Base-by-base conservation (phyloP, 1,284 basidiomycete genomes). In the Papiliotrema nemorosa region DNA sequence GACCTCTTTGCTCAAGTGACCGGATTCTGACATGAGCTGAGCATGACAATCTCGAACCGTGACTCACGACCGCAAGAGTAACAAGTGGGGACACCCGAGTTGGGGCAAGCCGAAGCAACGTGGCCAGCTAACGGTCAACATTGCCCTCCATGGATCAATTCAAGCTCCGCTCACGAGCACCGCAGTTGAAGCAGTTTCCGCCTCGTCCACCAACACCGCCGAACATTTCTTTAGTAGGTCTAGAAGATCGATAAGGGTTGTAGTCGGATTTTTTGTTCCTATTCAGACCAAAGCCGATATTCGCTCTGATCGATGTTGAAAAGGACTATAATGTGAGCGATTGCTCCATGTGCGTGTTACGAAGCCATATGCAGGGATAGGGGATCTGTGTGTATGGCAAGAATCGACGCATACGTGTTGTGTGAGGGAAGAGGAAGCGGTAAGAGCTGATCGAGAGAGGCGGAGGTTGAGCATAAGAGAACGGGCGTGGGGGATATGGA, bases 131-230 rank as follows among this genome's bases (percentile, higher is more conserved):
- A 39, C 35, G n/a, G 31, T 37, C 36, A 26, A 14, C 22, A 22
- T 36, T 36, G 35, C 21, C 35, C 35, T 36, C 35, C 6, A 20
- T n/a, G 4, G 35, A 20, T 48, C 58, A 56, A 50, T 36, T 49
- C 44, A 52, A 51, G 44, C 52, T 47, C 53, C 47, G 70, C 70
- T 54, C 64, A 72, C 71, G 66, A 54, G 61, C 60, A 57, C 71
- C 71, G 62, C 71, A 73, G 66, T 73, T 73, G 67, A 73, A 73
- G 60, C 71, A 73, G 59, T 68, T 69, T 53, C 64, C 63, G 49
- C 62, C 60, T 58, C 65, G 62, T 39, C 44, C 44, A 34, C 50
- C 50, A 50, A 57, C 54, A 52, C 38, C 59, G 47, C 67, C 66
- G 67, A 63, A 70, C 66, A 69, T 68, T 31, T 7, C 61, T 53